Evolutionary conservation across 1,284 basidiomycete species (phyloP), one percentile per base, ranked within the genome.

Genomic region (Hemileia vastatrix): DNA sequence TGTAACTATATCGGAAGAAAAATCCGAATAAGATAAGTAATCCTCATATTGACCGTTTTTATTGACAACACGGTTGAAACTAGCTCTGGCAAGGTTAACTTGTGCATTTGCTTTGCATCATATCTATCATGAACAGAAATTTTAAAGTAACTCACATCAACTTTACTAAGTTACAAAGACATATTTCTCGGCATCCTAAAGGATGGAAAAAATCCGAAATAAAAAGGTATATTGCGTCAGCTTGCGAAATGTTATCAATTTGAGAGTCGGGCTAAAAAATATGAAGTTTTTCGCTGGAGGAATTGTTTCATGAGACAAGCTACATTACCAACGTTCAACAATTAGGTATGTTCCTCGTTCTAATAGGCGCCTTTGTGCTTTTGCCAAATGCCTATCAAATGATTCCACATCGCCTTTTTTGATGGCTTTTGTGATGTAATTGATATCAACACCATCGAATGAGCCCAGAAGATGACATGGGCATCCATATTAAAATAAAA

Each of bases 141-240:
- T 9, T 6, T 23, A 6, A 11, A 13, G 8, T 33, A 3, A 54
- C 58, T 44, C 31, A 61, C 58, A 61, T 54, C n/a, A 61, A 24
- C 45, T 61, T 61, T 43, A 61, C 58, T 27, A 61, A 52, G 24
- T 61, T 61, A 49, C 58, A 61, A 8, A 61, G 43, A 40, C 58
- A 61, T 44, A 61, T 50, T 32, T 61, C 51, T 21, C 58, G 58
- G 40, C 58, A 61, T 1, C 58, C 58, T 61, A 6, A 6, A 32
- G n/a, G 18, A 53, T 1, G 21, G 11, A 24, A 19, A 11, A 23
- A 49, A 11, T 21, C n/a, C 15, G 23, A 49, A 49, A 18, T 49
- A 15, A 49, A 49, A 4, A 15, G 23, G 23, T 4, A 49, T 15
- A n/a, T 49, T 49, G 47, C 2, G 19, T 13, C 47, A 27, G 21